These are phyloP conservation scores for Trichoderma atrobrunneum DNA, from an alignment of 2,329 filamentous ascomycete genomes.

Conservation along the genomic window DNA sequence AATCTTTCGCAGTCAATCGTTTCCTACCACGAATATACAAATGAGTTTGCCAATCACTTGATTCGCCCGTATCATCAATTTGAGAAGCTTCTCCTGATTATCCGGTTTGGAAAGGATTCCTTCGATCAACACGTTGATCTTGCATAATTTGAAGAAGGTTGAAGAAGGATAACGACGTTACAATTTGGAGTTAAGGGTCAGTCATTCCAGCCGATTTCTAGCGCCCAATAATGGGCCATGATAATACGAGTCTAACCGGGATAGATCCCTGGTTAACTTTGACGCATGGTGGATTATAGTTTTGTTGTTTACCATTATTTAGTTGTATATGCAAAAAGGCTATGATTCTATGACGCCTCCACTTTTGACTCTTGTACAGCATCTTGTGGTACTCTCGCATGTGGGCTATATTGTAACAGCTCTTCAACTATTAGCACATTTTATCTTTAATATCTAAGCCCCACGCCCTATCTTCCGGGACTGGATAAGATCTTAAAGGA, in stretches of 20 bases:
- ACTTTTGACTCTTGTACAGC: not conserved
- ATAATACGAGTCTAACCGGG: not conserved
- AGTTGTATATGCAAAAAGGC: not conserved
- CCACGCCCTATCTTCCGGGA: not conserved
- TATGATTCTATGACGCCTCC: not conserved
- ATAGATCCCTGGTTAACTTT: not conserved
- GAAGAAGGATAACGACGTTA: not conserved
- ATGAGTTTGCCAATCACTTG: not conserved
- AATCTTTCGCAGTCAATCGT: not conserved
- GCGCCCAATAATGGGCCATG: not conserved
- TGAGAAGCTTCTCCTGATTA: not conserved
- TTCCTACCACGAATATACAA: not conserved
- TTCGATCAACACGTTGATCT: not conserved
- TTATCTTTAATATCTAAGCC: not conserved
- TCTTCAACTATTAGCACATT: not conserved
- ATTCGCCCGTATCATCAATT: not conserved
- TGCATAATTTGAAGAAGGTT: not conserved
- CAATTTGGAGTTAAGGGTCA: not conserved
- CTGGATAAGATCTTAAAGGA: not conserved
- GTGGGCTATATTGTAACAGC: not conserved
- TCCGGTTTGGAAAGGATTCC: not conserved
- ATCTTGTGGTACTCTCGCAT: not conserved
- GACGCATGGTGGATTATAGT: not conserved
- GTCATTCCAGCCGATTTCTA: not conserved
- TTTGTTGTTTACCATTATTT: not conserved